These are phyloP conservation scores for Babesia bigemina DNA, from an alignment of 169 alveolate species.

Conservation along the genomic window DNA sequence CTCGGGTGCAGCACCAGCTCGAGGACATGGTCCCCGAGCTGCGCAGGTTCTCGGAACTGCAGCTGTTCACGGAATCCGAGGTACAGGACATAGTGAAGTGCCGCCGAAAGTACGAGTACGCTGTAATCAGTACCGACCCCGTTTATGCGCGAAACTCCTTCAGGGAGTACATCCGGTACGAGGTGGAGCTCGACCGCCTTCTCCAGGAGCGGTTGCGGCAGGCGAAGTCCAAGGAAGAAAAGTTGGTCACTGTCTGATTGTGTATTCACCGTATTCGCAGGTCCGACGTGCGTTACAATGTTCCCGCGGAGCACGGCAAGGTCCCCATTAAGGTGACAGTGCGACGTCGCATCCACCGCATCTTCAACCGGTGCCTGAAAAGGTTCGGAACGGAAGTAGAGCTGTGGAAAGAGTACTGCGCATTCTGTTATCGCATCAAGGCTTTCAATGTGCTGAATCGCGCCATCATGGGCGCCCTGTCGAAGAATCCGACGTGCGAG, in stretches of 20 bases:
- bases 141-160: constrained; percentile 36
- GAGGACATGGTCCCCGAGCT: constrained; percentile 70
- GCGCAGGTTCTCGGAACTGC: constrained; percentile 21
- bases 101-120: constrained; percentile 47
- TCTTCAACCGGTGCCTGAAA: constrained; percentile 50
- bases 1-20: constrained; percentile 60
- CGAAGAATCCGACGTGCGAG: constrained; percentile 59
- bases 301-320: constrained; percentile 13
- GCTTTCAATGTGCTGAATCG: constrained; percentile 42
- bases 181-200: constrained; percentile 52
- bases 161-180: constrained; percentile 46
- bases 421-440: constrained; percentile 43
- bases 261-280: not conserved
- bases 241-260: not conserved
- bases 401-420: constrained; percentile 42
- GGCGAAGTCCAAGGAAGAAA: not conserved
- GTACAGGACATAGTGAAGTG: constrained; percentile 31
- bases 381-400: constrained; percentile 29
- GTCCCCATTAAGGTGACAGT: constrained; percentile 27
- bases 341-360: constrained; percentile 48
- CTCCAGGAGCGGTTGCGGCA: constrained; percentile 38
- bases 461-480: constrained; percentile 48
- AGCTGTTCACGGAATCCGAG: constrained; percentile 38
- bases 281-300: not conserved
- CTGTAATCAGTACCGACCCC: constrained; percentile 58